Evolutionary conservation across 306 rosid genomes (phyloP), one percentile per base, ranked within the genome.

Genomic region (Rosa persica): DNA sequence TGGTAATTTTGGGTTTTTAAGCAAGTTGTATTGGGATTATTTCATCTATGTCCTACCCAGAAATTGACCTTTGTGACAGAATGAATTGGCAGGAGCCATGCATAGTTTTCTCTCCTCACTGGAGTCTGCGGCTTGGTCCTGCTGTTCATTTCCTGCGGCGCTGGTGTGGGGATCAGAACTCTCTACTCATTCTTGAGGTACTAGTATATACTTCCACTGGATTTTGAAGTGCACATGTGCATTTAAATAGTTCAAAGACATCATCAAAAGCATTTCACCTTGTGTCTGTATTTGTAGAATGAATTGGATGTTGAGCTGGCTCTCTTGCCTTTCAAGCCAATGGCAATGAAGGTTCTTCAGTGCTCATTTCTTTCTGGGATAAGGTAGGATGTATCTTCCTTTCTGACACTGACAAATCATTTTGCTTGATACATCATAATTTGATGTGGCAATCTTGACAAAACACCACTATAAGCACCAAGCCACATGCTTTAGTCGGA

Each of bases 71-170:
- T 38, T 89, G 70, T 76, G 34, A 27, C 81, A 94, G 98, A 86
- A 80, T 76, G 51, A 87, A 85, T 75, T 94, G 93, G 94, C 90
- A 86, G 86, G 97, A 94, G 81, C 97, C 97, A 16, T 94, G 96
- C 85, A 82, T 94, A 46, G 90, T 94, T 75, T 90, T 94, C 81
- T 84, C 88, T 83, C 93, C 95, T 72, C 96, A 90, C 78, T 90
- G 96, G 97, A 90, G 86, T 84, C 81, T 94, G 76, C 94, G 98
- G 70, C 87, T 94, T 66, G 98, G 98, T 78, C 97, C 96, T 19
- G 86, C 76, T 83, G 93, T 94, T 85, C 94, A 88, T 78, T 86
- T 94, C 69, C 97, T 94, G 79, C 92, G 34, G 12, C 88, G 85
- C 17, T 94, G 98, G 98, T 78, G 86, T 70, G 89, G 92, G 71